These are phyloP conservation scores for Tricholoma furcatifolium DNA, from an alignment of 768 basidiomycete genomes.

Conservation along the genomic window DNA sequence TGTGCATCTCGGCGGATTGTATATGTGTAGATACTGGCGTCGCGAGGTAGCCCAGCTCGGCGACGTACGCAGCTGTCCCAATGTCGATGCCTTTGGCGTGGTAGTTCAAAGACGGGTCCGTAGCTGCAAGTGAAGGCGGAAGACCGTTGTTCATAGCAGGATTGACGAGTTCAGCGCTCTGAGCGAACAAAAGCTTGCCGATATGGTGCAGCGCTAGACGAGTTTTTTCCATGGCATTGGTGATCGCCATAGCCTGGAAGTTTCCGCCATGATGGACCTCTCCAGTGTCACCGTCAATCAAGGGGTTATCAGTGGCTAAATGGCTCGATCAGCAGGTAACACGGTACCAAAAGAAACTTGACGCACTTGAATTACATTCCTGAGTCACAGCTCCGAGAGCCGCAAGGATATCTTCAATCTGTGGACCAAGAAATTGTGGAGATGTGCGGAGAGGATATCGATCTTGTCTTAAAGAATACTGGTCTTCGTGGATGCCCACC, in stretches of 20 bases:
- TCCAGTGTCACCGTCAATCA: conserved; percentile 67
- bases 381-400: conserved; percentile 58
- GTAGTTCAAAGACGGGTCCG: conserved; percentile 76
- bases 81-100: conserved; percentile 80
- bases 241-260: conserved; percentile 83
- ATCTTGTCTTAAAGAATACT: conserved; percentile 72
- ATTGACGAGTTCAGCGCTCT: conserved; percentile 74
- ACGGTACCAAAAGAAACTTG: not conserved
- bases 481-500: conserved; percentile 61
- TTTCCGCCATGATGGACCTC: conserved; percentile 79
- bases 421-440: conserved; percentile 79
- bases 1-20: conserved; percentile 84
- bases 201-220: conserved; percentile 70
- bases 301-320: conserved; percentile 81
- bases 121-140: conserved; percentile 71
- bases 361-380: conserved; percentile 79
- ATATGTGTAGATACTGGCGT: conserved; percentile 78
- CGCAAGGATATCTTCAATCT: conserved; percentile 70
- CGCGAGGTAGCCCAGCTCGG: conserved; percentile 76
- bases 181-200: conserved; percentile 69
- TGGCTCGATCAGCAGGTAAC: conserved; percentile 6
- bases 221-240: conserved; percentile 84
- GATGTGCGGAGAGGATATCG: conserved; percentile 68
- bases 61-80: conserved; percentile 76
- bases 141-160: conserved; percentile 80